A percentile compares a stretch with the other conserved stretches of the same genome.
Evolutionary conservation across 2,329 filamentous ascomycete species (phyloP).

Genomic region (Westerdykella aurantiaca): DNA sequence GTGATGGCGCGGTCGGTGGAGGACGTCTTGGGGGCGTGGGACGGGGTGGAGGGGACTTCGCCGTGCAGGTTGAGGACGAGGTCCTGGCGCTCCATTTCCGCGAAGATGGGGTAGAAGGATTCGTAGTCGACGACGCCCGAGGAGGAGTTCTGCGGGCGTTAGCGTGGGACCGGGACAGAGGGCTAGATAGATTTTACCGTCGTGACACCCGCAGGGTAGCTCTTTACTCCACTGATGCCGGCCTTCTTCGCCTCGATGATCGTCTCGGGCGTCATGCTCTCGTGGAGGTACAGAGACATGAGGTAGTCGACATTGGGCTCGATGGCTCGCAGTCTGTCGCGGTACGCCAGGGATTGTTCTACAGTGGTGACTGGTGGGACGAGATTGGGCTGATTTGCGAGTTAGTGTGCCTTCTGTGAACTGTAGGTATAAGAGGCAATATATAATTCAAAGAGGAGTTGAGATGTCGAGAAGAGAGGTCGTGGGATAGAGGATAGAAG

Average conservation of each 20-base stretch:
- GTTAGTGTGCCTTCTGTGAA: not conserved
- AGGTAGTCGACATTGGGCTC: slow-evolving; percentile 47
- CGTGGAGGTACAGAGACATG: slow-evolving; percentile 49
- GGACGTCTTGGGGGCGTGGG: slow-evolving; percentile 7
- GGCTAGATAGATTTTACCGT: slow-evolving; percentile 16
- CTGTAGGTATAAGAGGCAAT: not conserved
- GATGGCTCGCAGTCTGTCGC: slow-evolving; percentile 39
- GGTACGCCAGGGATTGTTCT: slow-evolving; percentile 43
- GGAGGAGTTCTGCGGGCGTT: slow-evolving; percentile 44
- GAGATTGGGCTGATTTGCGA: slow-evolving; percentile 41
- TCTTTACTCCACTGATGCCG: slow-evolving; percentile 68
- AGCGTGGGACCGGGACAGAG: not conserved
- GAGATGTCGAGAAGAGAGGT: not conserved
- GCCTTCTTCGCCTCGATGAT: slow-evolving; percentile 68
- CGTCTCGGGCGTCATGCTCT: slow-evolving; percentile 44
- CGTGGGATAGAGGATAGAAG: not conserved
- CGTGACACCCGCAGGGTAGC: slow-evolving; percentile 52
- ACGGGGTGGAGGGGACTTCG: slow-evolving; percentile 59
- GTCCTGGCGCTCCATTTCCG: slow-evolving; percentile 79
- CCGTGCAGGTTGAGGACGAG: slow-evolving; percentile 92
- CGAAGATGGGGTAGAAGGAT: slow-evolving; percentile 71
- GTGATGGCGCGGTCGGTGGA: slow-evolving; percentile 26
- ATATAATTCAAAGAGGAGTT: not conserved
- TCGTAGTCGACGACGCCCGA: slow-evolving; percentile 66
- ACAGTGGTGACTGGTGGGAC: slow-evolving; percentile 48